A percentile compares a stretch with the other conserved stretches of the same genome.
Evolutionary conservation across 2,329 filamentous ascomycete genomes (phyloP).

Genomic region (Paecilomyces variotii): DNA sequence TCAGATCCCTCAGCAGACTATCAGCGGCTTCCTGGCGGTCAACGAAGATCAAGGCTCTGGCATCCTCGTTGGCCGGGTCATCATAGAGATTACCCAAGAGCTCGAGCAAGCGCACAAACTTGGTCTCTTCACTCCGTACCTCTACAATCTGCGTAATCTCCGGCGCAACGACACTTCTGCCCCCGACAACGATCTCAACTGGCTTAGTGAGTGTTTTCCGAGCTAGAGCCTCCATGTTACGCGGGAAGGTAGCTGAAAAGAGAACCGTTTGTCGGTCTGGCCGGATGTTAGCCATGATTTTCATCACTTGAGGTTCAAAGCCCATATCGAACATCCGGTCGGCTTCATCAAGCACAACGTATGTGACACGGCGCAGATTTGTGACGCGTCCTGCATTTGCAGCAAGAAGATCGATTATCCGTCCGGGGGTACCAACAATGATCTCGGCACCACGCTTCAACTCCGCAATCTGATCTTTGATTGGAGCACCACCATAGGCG

Average conservation of each 20-base stretch:
- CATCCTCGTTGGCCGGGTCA: conserved; percentile 71
- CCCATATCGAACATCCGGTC: conserved; percentile 99
- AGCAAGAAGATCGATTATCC: conserved; percentile 89
- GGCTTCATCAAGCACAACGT: conserved; percentile 92
- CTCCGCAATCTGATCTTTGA: conserved; percentile 95
- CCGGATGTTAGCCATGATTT: conserved; percentile 84
- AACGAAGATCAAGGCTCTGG: conserved; percentile 82
- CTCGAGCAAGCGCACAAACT: conserved; percentile 77
- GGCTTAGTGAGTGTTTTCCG: conserved; percentile 81
- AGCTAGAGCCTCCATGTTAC: conserved; percentile 82
- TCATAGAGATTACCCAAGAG: conserved; percentile 76
- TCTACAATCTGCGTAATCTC: conserved; percentile 89
- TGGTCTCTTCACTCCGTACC: conserved; percentile 70
- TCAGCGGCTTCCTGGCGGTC: conserved; percentile 88
- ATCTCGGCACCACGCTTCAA: conserved; percentile 93
- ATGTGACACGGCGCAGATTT: conserved; percentile 80
- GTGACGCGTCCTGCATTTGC: conserved; percentile 93
- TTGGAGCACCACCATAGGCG: conserved; percentile 89
- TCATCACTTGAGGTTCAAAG: conserved; percentile 96
- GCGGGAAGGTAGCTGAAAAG: conserved; percentile 93
- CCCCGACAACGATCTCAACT: conserved; percentile 87
- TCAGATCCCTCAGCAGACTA: conserved; percentile 65
- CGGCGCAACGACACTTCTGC: conserved; percentile 60
- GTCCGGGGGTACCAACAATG: conserved; percentile 87
- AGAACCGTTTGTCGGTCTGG: conserved; percentile 90